phyloP scores from a whole-genome alignment of 2,329 filamentous ascomycete genomes.

The Harringtonia lauricola region DNA sequence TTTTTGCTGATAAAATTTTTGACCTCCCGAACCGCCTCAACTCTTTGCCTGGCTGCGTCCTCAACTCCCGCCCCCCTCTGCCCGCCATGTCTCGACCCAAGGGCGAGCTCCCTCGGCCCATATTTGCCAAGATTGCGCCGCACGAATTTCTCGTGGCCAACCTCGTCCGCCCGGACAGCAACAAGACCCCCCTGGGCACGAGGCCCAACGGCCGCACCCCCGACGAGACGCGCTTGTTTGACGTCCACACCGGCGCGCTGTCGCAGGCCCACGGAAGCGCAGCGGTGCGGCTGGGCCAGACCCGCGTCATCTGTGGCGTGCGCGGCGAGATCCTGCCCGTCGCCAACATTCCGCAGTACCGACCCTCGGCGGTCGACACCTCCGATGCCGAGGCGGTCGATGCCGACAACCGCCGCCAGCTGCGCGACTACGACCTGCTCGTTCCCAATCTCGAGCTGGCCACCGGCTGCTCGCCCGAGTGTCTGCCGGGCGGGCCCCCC shows the following conservation, averaged over 20 bases:
- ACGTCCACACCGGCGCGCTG: constrained; percentile 71
- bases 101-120: constrained; percentile 37
- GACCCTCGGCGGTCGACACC: constrained; percentile 23
- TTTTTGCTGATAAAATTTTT: background rate
- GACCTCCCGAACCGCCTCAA: background rate
- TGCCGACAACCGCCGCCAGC: constrained; percentile 28
- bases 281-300: constrained; percentile 79
- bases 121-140: constrained; percentile 83
- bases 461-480: constrained; percentile 79
- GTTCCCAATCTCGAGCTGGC: constrained; percentile 91
- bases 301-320: constrained; percentile 88
- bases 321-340: constrained; percentile 74
- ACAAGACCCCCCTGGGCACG: constrained; percentile 31
- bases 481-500: constrained; percentile 75
- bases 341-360: constrained; percentile 59
- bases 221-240: constrained; percentile 57
- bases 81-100: constrained; percentile 8
- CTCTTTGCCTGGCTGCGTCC: background rate
- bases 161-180: constrained; percentile 44
- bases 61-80: too few relatives aligned
- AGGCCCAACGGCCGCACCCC: constrained; percentile 75
- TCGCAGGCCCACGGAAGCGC: constrained; percentile 86
- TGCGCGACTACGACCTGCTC: constrained; percentile 58
- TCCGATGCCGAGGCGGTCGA: background rate
- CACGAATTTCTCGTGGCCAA: constrained; percentile 84